Percentiles rank a stretch among this genome's conserved stretches.
Evolutionary conservation across 768 basidiomycete genomes (phyloP).

Genomic region (Termitomyces sp.): DNA sequence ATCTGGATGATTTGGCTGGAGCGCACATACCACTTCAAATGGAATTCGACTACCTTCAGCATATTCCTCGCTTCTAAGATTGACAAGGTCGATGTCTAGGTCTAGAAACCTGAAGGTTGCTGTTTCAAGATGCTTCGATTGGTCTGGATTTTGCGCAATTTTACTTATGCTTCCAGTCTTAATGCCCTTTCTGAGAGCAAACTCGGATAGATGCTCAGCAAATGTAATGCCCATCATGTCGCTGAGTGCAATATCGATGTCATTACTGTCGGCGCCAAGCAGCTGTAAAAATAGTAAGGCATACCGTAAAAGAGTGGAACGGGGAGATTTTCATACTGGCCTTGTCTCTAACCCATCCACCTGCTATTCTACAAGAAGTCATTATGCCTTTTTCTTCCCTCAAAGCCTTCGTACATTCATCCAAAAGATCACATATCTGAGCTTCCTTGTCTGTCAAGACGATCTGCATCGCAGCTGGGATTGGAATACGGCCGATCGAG

Average conservation of each 20-base stretch:
- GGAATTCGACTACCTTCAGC: conserved; percentile 86
- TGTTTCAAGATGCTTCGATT: conserved; percentile 97
- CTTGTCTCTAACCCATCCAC: conserved; percentile 99
- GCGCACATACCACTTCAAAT: conserved; percentile 63
- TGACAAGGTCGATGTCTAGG: conserved; percentile 89
- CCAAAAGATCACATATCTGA: conserved; percentile 68
- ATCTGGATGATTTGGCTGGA: background rate
- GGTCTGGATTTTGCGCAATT: conserved; percentile 92
- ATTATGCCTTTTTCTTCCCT: conserved; percentile 44
- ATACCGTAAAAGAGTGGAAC: background rate
- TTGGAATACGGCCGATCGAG: conserved; percentile 10
- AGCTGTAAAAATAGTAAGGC: conserved; percentile 41
- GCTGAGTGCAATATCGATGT: conserved; percentile 89
- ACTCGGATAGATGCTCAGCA: conserved; percentile 71
- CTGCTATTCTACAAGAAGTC: conserved; percentile 84
- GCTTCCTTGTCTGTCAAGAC: conserved; percentile 63
- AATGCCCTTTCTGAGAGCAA: conserved; percentile 45
- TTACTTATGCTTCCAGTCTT: conserved; percentile 61
- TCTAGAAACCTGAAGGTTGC: conserved; percentile 79
- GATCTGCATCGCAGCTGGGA: conserved; percentile 32
- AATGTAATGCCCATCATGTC: conserved; percentile 89
- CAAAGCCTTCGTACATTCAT: conserved; percentile 64
- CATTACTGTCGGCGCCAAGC: conserved; percentile 74
- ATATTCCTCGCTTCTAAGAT: conserved; percentile 90
- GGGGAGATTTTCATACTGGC: conserved; percentile 32